Conservation (phyloP, 2,329 filamentous ascomycete species). For the Pseudogymnoascus sp. region DNA sequence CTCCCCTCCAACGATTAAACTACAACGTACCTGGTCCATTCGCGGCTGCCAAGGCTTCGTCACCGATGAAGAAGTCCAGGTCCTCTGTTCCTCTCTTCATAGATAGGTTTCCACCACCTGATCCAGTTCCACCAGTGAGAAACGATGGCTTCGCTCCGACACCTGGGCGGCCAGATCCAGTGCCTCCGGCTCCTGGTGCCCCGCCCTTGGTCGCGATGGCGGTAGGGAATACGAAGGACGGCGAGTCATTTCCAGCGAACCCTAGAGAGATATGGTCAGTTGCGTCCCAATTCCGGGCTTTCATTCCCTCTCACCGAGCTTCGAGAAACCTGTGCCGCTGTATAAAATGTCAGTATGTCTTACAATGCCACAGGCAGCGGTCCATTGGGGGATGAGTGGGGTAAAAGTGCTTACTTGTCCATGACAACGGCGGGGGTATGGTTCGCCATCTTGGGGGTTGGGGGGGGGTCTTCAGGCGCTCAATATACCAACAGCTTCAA, state of each 20-base stretch:
- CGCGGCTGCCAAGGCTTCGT: slow-evolving; percentile 82
- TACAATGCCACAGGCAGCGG: slow-evolving; percentile 1
- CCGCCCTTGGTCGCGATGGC: slow-evolving; percentile 92
- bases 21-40: slow-evolving; percentile 64
- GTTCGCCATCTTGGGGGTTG: slow-evolving; percentile 66
- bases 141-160: slow-evolving; percentile 95
- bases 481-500: slow-evolving; percentile 9
- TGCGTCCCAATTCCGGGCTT: neutral
- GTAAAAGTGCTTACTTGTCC: slow-evolving; percentile 82
- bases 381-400: slow-evolving; percentile 20
- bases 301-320: slow-evolving; percentile 65
- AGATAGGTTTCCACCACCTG: slow-evolving; percentile 67
- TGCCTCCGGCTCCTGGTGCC: slow-evolving; percentile 61
- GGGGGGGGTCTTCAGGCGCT: neutral
- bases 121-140: slow-evolving; percentile 81
- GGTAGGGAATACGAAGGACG: slow-evolving; percentile 97
- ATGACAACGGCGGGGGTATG: slow-evolving; percentile 99
- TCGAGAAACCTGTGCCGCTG: slow-evolving; percentile 98
- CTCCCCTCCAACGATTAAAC: neutral
- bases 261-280: slow-evolving; percentile 43
- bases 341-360: slow-evolving; percentile 25
- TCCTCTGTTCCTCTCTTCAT: slow-evolving; percentile 95
- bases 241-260: slow-evolving; percentile 98
- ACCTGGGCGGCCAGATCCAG: slow-evolving; percentile 80
- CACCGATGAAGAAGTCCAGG: slow-evolving; percentile 96